Base-by-base conservation (phyloP, 495 filamentous ascomycete genomes). In the Hyphodiscus hymeniophilus region DNA sequence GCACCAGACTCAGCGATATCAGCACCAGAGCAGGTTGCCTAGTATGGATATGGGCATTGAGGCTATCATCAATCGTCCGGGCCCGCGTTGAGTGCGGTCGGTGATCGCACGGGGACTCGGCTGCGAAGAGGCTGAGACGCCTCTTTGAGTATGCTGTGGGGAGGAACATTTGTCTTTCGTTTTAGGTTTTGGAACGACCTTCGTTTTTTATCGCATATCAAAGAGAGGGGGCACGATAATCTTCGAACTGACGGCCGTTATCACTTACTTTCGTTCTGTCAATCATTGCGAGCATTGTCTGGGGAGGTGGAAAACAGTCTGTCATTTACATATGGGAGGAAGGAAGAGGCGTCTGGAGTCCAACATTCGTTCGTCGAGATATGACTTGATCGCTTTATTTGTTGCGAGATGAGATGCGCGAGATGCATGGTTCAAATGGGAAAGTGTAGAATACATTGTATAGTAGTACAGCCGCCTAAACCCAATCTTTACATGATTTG, bases 11-110 rank as follows among this genome's bases (percentile, higher is more conserved):
- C 36, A 39, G 13, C 47, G 42, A 18, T 32, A 22, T 28, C 22
- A 34, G n/a, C 66, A 66, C n/a, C 28, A 63, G 63, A 52, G 34
- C n/a, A 17, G 74, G 8, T 62, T 75, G n/a, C 70, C 72, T 0
- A 73, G 70, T 45, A 69, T 73, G 41, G 71, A 78, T 59, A 76
- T 76, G 71, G 72, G 72, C 23, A 78, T 78, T 58, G 72, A 70
- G 48, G 63, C 70, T 22, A 72, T 78, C 45, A 72, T 76, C 41
- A 75, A 74, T 58, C 64, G 73, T 11, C 61, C 69, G 11, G 42
- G 36, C 46, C 42, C 47, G n/a, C 38, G 47, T 28, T 48, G 18
- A 42, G 2, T n/a, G 24, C n/a, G n/a, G n/a, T 34, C 31, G 1
- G 12, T 34, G 12, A 34, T 1, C 12, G 16, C 31, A 12, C 31